Base-by-base conservation (phyloP, 768 basidiomycete genomes). In the Leccinum variicolor region DNA sequence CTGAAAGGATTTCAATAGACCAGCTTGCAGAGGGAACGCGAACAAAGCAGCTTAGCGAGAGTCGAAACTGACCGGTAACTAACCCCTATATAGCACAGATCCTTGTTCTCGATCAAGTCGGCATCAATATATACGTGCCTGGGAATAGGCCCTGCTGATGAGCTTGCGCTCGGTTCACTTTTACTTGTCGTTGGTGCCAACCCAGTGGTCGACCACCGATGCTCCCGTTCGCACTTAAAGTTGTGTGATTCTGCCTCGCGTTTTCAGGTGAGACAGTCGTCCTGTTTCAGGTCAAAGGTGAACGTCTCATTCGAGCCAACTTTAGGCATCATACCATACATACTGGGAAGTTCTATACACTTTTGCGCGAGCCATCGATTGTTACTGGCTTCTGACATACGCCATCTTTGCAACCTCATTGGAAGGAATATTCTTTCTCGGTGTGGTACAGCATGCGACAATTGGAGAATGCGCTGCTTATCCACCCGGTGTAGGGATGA, bases 361-460 rank as follows among this genome's bases (percentile, higher is more conserved):
- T 1, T 83, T 85, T 62, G 74, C 79, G 19, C 72, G 73, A 11
- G 73, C 73, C 10, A 70, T 79, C 11, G 72, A 73, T 21, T 73
- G 76, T 8, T 74, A 69, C 66, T 85, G 86, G 82, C 75, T 75
- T 0, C 76, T 81, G 3, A 52, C 76, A 11, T 87, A 84, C 64
- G 77, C 76, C 55, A 33, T 80, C 45, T 80, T 79, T 29, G 77
- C 80, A 53, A 80, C 83, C 1, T 50, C 82, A 7, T 64, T 85
- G 58, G 80, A 89, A 59, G 79, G 76, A 3, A 72, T 78, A 9
- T 86, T 88, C 64, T 85, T 82, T 64, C 66, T 89, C 3, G 85
- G 87, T 85, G 54, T 52, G 79, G 48, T 0, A 4, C 4, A 14
- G n/a, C 15, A 25, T 33, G 15, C 23, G n/a, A 28, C 13, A 23